A percentile compares a stretch with the other conserved stretches of the same genome.
Evolutionary conservation across 2,329 filamentous ascomycete genomes (phyloP).

Genomic region (Alternaria postmessia): DNA sequence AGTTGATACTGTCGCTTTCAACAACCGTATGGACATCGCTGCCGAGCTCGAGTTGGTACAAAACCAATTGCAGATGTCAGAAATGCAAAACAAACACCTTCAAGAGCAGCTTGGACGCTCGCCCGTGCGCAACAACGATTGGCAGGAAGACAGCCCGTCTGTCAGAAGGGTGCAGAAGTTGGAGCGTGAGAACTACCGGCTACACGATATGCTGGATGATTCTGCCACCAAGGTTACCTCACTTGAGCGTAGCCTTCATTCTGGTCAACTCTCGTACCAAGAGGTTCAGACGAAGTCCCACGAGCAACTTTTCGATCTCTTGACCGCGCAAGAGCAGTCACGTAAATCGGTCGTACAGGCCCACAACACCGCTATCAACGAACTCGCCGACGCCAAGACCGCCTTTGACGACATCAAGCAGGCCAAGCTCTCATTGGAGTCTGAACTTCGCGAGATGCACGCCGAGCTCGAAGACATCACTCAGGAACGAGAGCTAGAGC

Average conservation of each 20-base stretch:
- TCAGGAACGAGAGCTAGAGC: slow-evolving; percentile 82
- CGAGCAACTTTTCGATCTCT: slow-evolving; percentile 89
- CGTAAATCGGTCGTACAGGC: slow-evolving; percentile 80
- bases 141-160: slow-evolving; percentile 79
- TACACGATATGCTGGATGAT: slow-evolving; percentile 95
- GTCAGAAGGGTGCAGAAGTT: slow-evolving; percentile 85
- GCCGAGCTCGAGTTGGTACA: slow-evolving; percentile 90
- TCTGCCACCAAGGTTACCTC: slow-evolving; percentile 91
- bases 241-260: slow-evolving; percentile 84
- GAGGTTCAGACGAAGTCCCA: slow-evolving; percentile 94
- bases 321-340: slow-evolving; percentile 92
- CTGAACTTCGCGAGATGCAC: slow-evolving; percentile 83
- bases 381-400: slow-evolving; percentile 85
- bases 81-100: slow-evolving; percentile 95
- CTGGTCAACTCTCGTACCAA: slow-evolving; percentile 85
- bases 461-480: slow-evolving; percentile 85
- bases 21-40: slow-evolving; percentile 89
- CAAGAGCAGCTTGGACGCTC: slow-evolving; percentile 84
- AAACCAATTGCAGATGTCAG: slow-evolving; percentile 89
- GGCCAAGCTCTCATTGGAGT: slow-evolving; percentile 78
- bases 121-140: slow-evolving; percentile 68
- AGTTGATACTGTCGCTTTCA: slow-evolving; percentile 81
- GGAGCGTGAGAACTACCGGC: slow-evolving; percentile 86
- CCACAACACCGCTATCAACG: slow-evolving; percentile 84
- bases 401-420: slow-evolving; percentile 89